Percentiles rank a stretch among this genome's conserved stretches.
Evolutionary conservation across 2,329 filamentous ascomycete genomes (phyloP).

Genomic region (Phaeoacremonium minimum): DNA sequence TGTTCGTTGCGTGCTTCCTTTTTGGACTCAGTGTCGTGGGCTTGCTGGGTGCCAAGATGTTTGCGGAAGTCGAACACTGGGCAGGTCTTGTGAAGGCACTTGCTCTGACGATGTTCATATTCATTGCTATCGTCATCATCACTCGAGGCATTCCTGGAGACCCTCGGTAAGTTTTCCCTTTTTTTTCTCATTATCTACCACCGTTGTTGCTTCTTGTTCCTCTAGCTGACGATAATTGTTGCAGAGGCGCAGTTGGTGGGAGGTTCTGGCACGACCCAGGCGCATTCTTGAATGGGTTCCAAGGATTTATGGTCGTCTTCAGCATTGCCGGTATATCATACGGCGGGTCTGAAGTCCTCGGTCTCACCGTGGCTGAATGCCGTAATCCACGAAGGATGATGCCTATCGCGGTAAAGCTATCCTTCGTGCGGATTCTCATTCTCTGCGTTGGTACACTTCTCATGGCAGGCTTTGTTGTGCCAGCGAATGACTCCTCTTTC

Average conservation of each 20-base stretch:
- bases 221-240: no score
- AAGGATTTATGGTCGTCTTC: conserved; percentile 37
- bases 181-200: no score
- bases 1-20: background rate
- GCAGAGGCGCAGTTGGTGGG: conserved; percentile 45
- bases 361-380: conserved; percentile 37
- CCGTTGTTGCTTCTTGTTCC: no score
- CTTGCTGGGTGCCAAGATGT: conserved; percentile 39
- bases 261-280: conserved; percentile 44
- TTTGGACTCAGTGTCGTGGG: conserved; percentile 34
- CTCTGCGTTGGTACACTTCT: conserved; percentile 33
- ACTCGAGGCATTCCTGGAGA: conserved; percentile 42
- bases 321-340: conserved; percentile 39
- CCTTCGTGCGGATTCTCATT: conserved; percentile 30
- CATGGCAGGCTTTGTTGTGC: conserved; percentile 26
- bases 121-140: conserved; percentile 49
- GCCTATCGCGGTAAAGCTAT: conserved; percentile 31
- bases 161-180: no score
- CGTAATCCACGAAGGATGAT: conserved; percentile 29
- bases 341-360: conserved; percentile 39
- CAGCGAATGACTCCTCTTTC: conserved; percentile 18
- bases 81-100: conserved; percentile 47
- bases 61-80: conserved; percentile 45
- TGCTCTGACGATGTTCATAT: conserved; percentile 51
- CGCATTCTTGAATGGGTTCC: conserved; percentile 34